Base-by-base conservation (phyloP, 495 filamentous ascomycete genomes). In the Venustampulla echinocandica region DNA sequence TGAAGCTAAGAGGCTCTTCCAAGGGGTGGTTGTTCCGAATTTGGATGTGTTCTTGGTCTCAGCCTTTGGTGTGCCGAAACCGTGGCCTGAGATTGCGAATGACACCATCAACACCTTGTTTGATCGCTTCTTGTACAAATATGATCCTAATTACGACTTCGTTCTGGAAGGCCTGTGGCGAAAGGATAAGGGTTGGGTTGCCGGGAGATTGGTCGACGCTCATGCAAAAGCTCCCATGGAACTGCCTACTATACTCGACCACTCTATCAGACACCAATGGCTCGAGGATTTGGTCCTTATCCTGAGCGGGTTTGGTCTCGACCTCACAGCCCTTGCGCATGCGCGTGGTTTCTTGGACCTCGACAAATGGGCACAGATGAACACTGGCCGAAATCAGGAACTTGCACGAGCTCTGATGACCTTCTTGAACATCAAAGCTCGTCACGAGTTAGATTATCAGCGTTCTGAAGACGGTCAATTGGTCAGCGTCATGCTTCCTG, bases 81-180 rank as follows among this genome's bases (percentile, higher is more conserved):
- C 73, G 18, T 78, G 74, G 74, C 69, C 73, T 4, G 57, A 56
- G 1, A 68, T 76, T 61, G 72, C 74, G n/a, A 66, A 65, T 10
- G 74, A 78, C 3, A 76, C 74, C 3, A 53, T 76, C 18, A 65
- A 64, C 6, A 71, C 70, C 0, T 55, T 78, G 15, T 76, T 76
- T 30, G 69, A 74, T 14, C 65, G 66, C 7, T 76, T 75, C 49
- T 50, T 78, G 4, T 55, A 64, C 37, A 69, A 67, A 44, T 61
- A 56, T 10, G 64, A 69, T 1, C 55, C 62, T 4, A 79, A 85
- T 13, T 79, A 86, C 57, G 80, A 86, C 45, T 87, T 96, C 41
- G 90, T 93, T 14, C 73, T 97, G 42, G 77, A 92, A 60, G 85
- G 84, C 47, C 67, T 94, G 2, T 97, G 92, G 90, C 81, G 82